Evolutionary conservation across 106 monocot genomes (phyloP).

Genomic region (Triglochin maritima): DNA sequence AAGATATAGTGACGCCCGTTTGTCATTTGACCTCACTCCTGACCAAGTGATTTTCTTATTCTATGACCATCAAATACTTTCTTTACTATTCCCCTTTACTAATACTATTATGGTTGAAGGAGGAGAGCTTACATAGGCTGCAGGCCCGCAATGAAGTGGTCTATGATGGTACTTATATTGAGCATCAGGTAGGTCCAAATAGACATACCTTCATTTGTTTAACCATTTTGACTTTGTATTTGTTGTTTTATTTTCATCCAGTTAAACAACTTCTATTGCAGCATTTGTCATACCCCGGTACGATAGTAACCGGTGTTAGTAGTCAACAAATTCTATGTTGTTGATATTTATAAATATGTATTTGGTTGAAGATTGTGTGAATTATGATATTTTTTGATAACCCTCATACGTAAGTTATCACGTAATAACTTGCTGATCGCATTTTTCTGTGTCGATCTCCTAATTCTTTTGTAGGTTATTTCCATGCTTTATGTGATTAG

Average conservation of each 20-base stretch:
- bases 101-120: slow-evolving; percentile 22
- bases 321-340: no score
- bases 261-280: no score
- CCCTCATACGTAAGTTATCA: no score
- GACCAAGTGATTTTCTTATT: slow-evolving; percentile 37
- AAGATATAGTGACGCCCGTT: slow-evolving; percentile 58
- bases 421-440: no score
- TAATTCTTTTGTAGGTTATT: no score
- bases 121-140: slow-evolving; percentile 56
- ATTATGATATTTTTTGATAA: no score
- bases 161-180: slow-evolving; percentile 67
- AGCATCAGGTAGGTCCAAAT: slow-evolving; percentile 63
- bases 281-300: no score
- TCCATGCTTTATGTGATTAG: no score
- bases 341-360: no score
- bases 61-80: background rate
- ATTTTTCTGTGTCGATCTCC: no score
- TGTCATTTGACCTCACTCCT: slow-evolving; percentile 81
- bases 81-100: background rate
- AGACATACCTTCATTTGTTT: background rate
- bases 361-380: no score
- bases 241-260: background rate
- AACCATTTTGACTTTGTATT: background rate
- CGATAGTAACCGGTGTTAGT: no score
- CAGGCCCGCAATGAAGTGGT: slow-evolving; percentile 60